Evolutionary conservation across 2,329 filamentous ascomycete genomes (phyloP), one percentile per base, ranked within the genome.

Genomic region (Pestalotiopsis sp.): DNA sequence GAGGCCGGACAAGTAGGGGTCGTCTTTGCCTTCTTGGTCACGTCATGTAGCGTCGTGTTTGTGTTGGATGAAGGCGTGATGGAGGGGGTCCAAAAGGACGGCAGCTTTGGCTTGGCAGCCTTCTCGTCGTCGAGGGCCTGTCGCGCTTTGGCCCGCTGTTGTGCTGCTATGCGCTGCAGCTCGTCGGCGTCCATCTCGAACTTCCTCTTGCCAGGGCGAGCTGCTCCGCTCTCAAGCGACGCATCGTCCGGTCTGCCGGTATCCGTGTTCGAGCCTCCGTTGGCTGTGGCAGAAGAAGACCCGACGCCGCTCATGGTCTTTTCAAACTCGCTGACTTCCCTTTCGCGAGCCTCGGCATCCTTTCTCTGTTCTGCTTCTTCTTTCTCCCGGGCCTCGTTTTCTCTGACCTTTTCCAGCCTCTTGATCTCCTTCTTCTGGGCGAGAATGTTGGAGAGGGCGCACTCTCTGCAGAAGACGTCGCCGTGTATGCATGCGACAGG

Each of bases 381-480:
- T 6, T 86, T 83, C 31, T 94, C 92, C 67, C 87, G 85, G 70
- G 86, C 84, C 36, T 89, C 87, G 38, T 86, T 83, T 72, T 91
- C 90, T 23, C 88, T 85, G 25, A 88, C 86, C 73, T 89, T 92
- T 70, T 93, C 93, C 2, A 93, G 78, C 0, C 96, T 89, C 78
- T 94, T 96, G 72, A 97, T 95, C 78, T 98, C 96, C 82, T 95
- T 93, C 74, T 93, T 91, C 80, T 99, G 95, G 1, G 94, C 88
- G 1, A 98, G 86, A n/a, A 99, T 90, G 75, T 98, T 97, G 73
- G 86, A 91, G 66, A 98, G 89, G 9, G 94, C 95, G 82, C 95
- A 99, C 83, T 98, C 96, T 74, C 94, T 91, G 80, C 95, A 99
- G 83, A 98, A 98, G 14, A 99, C 86, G 80, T 98, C 95, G 70